These are phyloP conservation scores for Rosellinia necatrix DNA, from an alignment of 2,329 filamentous ascomycete species.

Conservation along the genomic window DNA sequence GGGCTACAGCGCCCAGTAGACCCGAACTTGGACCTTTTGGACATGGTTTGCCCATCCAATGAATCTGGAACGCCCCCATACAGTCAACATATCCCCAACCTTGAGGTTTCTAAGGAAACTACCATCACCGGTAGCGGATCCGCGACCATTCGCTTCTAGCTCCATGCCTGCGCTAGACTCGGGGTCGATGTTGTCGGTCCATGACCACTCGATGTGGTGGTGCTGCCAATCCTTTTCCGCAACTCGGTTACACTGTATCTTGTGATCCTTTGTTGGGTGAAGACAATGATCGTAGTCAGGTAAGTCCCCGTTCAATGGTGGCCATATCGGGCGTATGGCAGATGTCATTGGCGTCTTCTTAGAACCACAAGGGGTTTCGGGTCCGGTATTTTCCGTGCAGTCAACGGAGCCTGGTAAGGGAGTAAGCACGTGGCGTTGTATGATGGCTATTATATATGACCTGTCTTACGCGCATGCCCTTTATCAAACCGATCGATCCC, in stretches of 20 bases:
- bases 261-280: constrained; percentile 41
- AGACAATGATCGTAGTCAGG: constrained; percentile 46
- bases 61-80: constrained; percentile 66
- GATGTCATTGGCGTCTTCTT: constrained; percentile 31
- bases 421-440: constrained; percentile 16
- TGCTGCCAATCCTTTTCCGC: constrained; percentile 43
- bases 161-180: constrained; percentile 47
- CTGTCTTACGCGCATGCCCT: constrained; percentile 36
- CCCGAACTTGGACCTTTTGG: constrained; percentile 55
- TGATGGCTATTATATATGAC: background rate
- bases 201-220: constrained; percentile 59
- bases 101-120: constrained; percentile 60
- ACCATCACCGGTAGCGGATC: constrained; percentile 55
- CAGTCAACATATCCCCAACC: constrained; percentile 64
- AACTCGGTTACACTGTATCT: constrained; percentile 54
- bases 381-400: constrained; percentile 24
- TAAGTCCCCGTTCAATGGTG: constrained; percentile 30
- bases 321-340: constrained; percentile 41
- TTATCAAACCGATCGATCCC: constrained; percentile 61
- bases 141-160: constrained; percentile 52
- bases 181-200: constrained; percentile 52
- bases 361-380: constrained; percentile 3
- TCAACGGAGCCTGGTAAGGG: constrained; percentile 18
- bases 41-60: constrained; percentile 58
- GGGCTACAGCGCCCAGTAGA: constrained; percentile 57